These are phyloP conservation scores for Cyclotella kingstonii DNA, from an alignment of 108 stramenopile species.

Conservation along the genomic window DNA sequence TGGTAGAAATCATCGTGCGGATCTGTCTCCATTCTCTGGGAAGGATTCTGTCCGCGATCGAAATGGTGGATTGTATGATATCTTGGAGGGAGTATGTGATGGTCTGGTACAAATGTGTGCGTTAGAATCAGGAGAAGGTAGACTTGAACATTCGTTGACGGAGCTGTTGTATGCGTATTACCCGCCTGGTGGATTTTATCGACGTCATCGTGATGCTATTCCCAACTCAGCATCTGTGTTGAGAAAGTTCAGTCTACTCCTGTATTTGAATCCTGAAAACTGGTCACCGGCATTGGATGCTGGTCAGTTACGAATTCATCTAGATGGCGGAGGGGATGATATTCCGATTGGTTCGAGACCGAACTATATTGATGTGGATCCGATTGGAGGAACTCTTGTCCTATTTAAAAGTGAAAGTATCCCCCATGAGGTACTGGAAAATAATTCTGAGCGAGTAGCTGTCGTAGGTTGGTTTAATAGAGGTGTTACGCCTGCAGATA, in stretches of 20 bases:
- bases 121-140: conserved; percentile 5
- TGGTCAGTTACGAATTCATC: conserved; percentile 65
- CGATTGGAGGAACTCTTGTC: conserved; percentile 69
- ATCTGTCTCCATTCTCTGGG: conserved; percentile 19
- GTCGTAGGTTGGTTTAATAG: conserved; percentile 79
- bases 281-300: conserved; percentile 48
- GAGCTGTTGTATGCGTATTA: conserved; percentile 80
- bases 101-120: conserved; percentile 36
- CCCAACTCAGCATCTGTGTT: conserved; percentile 61
- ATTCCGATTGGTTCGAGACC: conserved; percentile 39
- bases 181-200: conserved; percentile 74
- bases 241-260: conserved; percentile 60
- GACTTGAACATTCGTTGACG: conserved; percentile 42
- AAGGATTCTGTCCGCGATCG: conserved; percentile 30
- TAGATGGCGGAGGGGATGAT: conserved; percentile 64
- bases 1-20: conserved; percentile 39
- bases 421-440: conserved; percentile 80
- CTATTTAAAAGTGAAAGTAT: conserved; percentile 63
- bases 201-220: conserved; percentile 73
- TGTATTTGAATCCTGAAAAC: conserved; percentile 62
- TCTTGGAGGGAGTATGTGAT: conserved; percentile 49
- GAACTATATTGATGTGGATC: conserved; percentile 65
- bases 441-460: conserved; percentile 61
- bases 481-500: conserved; percentile 46
- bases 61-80: conserved; percentile 40